Evolutionary conservation across 2,329 filamentous ascomycete species (phyloP).

Genomic region (Gnomoniopsis smithogilvyi): DNA sequence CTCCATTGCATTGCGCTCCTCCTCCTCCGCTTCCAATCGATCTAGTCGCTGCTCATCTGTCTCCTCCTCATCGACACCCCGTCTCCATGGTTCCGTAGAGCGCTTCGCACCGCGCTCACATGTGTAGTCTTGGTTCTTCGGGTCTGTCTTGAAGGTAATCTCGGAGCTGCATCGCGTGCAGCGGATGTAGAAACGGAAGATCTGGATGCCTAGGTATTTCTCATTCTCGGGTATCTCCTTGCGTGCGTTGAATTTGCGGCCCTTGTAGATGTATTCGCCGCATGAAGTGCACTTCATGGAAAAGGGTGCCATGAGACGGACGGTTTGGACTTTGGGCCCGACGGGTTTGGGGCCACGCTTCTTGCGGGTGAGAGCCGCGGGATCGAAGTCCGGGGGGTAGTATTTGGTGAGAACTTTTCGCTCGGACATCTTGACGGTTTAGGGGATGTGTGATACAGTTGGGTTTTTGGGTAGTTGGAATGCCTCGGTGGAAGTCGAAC

Average conservation of each 20-base stretch:
- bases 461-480: background rate
- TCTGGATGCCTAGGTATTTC: constrained; percentile 82
- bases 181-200: constrained; percentile 86
- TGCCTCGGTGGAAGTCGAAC: background rate
- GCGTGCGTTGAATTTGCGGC: constrained; percentile 90
- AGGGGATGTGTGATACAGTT: background rate
- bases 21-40: constrained; percentile 67
- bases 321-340: constrained; percentile 79
- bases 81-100: constrained; percentile 90
- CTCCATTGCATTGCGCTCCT: constrained; percentile 88
- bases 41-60: constrained; percentile 86
- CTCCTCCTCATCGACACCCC: constrained; percentile 61
- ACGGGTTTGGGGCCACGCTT: constrained; percentile 62
- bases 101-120: constrained; percentile 78
- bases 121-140: constrained; percentile 83
- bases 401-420: constrained; percentile 73
- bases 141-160: constrained; percentile 92
- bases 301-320: constrained; percentile 88
- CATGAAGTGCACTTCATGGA: constrained; percentile 66
- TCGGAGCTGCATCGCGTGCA: constrained; percentile 84
- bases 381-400: constrained; percentile 83
- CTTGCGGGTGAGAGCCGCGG: constrained; percentile 69
- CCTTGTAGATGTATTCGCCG: constrained; percentile 80
- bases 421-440: constrained; percentile 64
- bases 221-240: constrained; percentile 89